Conservation (phyloP, 1,139 yeast genomes). For the Yamadazyma blattariae region DNA sequence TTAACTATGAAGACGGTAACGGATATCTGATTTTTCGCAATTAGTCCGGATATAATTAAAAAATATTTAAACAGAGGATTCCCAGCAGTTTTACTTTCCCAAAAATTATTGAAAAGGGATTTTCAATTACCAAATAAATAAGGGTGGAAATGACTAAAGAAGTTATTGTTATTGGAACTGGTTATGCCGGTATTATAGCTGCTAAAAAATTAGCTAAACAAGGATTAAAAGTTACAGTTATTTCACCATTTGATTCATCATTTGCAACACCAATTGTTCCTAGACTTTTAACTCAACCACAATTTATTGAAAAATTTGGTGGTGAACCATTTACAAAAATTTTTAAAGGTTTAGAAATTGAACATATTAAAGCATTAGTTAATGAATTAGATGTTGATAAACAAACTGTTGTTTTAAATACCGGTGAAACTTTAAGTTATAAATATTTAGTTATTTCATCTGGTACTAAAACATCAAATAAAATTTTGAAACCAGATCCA, state of each 20-base stretch:
- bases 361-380: conserved; percentile 16
- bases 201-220: conserved; percentile 18
- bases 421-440: conserved; percentile 13
- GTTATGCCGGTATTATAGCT: conserved; percentile 30
- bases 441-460: conserved; percentile 27
- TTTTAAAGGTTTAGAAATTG: conserved; percentile 12
- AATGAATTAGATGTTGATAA: conserved; percentile 17
- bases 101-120: no score
- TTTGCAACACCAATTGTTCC: conserved; percentile 27
- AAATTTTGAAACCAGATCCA: conserved; percentile 21
- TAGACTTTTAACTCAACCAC: conserved; percentile 22
- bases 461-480: conserved; percentile 19
- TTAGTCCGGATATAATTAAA: no score
- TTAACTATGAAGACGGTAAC: no score
- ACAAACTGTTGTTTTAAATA: conserved; percentile 5
- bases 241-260: conserved; percentile 18
- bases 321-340: conserved; percentile 12
- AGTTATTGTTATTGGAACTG: conserved; percentile 34
- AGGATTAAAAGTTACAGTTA: conserved; percentile 13
- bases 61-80: no score
- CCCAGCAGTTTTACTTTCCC: no score
- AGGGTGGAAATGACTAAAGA: no score
- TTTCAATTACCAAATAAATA: no score
- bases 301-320: conserved; percentile 10
- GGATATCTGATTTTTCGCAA: no score